Evolutionary conservation across 176 grass and related monocot genomes (phyloP), one percentile per base, ranked within the genome.

Genomic region (Hordeum marinum): DNA sequence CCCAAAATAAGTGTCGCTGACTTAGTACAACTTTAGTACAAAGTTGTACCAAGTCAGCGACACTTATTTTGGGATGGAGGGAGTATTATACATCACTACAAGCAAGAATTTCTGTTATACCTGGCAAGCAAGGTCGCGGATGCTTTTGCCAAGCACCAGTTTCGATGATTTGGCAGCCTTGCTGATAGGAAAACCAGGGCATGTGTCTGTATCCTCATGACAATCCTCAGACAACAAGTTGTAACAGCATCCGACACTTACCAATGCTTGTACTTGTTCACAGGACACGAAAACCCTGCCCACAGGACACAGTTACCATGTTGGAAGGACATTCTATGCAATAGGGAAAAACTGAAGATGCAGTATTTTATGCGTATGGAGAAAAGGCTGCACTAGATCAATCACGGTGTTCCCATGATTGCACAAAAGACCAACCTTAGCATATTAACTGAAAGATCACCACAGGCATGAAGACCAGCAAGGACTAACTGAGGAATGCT

Each of bases 391-490:
- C 4, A 23, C 23, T 79, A 50, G 14, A 68, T 60, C 18, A 65
- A 66, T 43, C 70, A 86, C 17, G 1, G 7, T 42, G 39, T 63
- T 84, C 52, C 55, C 46, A 80, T 74, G 41, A 82, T 35, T 76
- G 25, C 27, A 74, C 59, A 67, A 45, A 35, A 64, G 32, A 89
- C 32, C 63, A 82, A 99, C 96, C 93, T 99, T 86, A 99, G 86
- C 96, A 99, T 99, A 83, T 96, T 94, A 69, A 94, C 93, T 84
- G 91, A 99, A 89, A 99, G 94, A 69, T 96, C 96, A 74, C 96
- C 93, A 74, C 96, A 99, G 43, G 96, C 96, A 88, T 99, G 91
- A 82, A 99, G 96, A 75, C 96, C 93, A 73, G 93, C 88, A 18
- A 99, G 88, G 77, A 99, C 73, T 79, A 95, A 92, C 57, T 84